Base-by-base conservation (phyloP, 2,329 filamentous ascomycete genomes). In the Arthrobotrys iridis region DNA sequence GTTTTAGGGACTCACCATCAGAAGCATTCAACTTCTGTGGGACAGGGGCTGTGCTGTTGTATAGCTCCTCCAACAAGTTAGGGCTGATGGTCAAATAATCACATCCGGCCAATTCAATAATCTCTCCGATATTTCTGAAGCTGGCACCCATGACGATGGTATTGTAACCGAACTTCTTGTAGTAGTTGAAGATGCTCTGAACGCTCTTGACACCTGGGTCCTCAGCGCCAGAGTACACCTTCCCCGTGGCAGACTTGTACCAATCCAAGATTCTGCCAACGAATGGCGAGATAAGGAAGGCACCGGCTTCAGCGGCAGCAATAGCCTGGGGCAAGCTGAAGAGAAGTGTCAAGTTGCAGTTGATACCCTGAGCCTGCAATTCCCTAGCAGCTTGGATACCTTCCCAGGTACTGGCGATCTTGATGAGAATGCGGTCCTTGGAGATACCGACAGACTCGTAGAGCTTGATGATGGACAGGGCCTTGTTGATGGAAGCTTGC, bases 141-240 rank as follows among this genome's bases (percentile, higher is more conserved):
- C 93, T 97, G 80, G 95, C 95, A 82, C 95, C 95, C 95, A 99
- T 99, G 85, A 99, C 95, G 81, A 98, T 97, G 84, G 95, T 99
- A 81, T 96, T 97, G 90, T 99, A 97, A 84, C 91, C 93, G 84
- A 86, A 92, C 88, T 98, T 98, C 92, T 99, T 99, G 91, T 99
- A 99, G 92, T 99, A 99, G 89, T 99, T 95, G 90, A 91, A 99
- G 87, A 99, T 99, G 84, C 81, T 83, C 88, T 94, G 88, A 82
- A 99, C 95, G 79, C 91, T 94, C 86, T 92, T 88, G 84, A 99
- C 95, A 87, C 95, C 95, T 70, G 95, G 95, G 87, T 99, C 95
- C 84, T 96, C 92, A 84, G 91, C 86, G 83, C 93, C 88, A 83
- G 87, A 82, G 89, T 93, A 99, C 79, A 95, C 91, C 88, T 96